phyloP scores from a whole-genome alignment of 2,329 filamentous ascomycete genomes.

The Raffaelea ambrosiae region DNA sequence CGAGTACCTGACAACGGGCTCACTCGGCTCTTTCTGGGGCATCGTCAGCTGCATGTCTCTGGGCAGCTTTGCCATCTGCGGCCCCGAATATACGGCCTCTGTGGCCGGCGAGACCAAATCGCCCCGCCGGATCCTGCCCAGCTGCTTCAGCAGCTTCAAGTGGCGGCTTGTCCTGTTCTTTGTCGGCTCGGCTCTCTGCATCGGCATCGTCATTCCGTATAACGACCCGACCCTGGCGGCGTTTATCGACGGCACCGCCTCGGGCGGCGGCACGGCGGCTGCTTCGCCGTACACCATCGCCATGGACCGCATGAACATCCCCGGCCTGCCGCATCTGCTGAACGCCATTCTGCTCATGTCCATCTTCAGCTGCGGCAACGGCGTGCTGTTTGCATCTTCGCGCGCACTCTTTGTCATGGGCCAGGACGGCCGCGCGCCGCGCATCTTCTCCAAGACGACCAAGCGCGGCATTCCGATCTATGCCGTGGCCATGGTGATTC shows the following conservation, averaged over 20 bases:
- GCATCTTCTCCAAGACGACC: conserved; percentile 32
- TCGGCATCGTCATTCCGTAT: conserved; percentile 54
- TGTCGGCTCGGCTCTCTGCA: conserved; percentile 54
- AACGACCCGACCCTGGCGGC: conserved; percentile 45
- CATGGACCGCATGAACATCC: conserved; percentile 46
- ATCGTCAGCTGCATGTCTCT: conserved; percentile 56
- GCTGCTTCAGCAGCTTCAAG: conserved; percentile 58
- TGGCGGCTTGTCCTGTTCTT: conserved; percentile 60
- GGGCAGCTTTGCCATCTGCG: conserved; percentile 40
- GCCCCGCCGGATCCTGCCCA: conserved; percentile 49
- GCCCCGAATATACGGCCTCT: conserved; percentile 38
- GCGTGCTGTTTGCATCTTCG: conserved; percentile 52
- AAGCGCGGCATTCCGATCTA: conserved; percentile 54
- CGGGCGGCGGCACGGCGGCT: conserved; percentile 42
- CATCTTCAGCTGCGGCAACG: conserved; percentile 53
- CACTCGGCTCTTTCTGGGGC: conserved; percentile 42
- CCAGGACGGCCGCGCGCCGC: conserved; percentile 43
- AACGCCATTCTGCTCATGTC: conserved; percentile 52
- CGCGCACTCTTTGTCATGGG: conserved; percentile 52
- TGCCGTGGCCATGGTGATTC: conserved; percentile 48
- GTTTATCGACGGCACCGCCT: conserved; percentile 26
- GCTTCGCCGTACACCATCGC: conserved; percentile 47
- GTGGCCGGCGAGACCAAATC: conserved; percentile 44
- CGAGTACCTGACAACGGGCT: conserved; percentile 40
- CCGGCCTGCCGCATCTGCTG: conserved; percentile 47